Evolutionary conservation across 2,329 filamentous ascomycete genomes (phyloP).

Genomic region (Curvularia lunata): DNA sequence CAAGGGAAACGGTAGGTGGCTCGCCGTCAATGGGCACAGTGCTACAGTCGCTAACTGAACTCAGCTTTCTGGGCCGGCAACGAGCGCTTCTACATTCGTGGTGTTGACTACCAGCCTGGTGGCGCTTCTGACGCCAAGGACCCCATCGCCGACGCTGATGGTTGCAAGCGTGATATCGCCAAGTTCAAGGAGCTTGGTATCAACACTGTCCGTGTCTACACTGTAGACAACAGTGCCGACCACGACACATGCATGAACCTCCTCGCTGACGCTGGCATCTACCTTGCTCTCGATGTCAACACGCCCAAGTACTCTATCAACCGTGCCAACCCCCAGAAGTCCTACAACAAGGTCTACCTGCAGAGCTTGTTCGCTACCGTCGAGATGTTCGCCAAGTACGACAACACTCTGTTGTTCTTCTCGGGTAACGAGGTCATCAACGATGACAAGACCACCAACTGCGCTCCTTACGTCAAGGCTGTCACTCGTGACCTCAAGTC

Average conservation of each 20-base stretch:
- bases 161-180: conserved; percentile 79
- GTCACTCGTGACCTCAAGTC: conserved; percentile 81
- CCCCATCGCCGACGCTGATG: conserved; percentile 72
- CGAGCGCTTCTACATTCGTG: conserved; percentile 66
- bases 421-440: conserved; percentile 81
- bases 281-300: conserved; percentile 91
- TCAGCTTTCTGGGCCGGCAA: conserved; percentile 66
- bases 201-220: conserved; percentile 93
- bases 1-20: conserved; percentile 64
- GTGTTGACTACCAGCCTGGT: conserved; percentile 71
- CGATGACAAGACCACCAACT: conserved; percentile 65
- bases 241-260: conserved; percentile 87
- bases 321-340: conserved; percentile 71
- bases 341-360: conserved; percentile 87
- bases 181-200: conserved; percentile 85
- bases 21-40: not conserved
- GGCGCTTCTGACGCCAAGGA: conserved; percentile 70
- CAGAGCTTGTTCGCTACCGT: conserved; percentile 88
- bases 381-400: conserved; percentile 80
- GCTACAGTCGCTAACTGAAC: conserved; percentile 30
- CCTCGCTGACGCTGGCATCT: conserved; percentile 84
- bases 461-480: conserved; percentile 73
- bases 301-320: conserved; percentile 89
- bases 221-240: conserved; percentile 81
- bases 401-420: conserved; percentile 87